These are phyloP conservation scores for Ulota crispa DNA, from an alignment of 225 moss, liverwort and hornwort genomes.

Conservation along the genomic window DNA sequence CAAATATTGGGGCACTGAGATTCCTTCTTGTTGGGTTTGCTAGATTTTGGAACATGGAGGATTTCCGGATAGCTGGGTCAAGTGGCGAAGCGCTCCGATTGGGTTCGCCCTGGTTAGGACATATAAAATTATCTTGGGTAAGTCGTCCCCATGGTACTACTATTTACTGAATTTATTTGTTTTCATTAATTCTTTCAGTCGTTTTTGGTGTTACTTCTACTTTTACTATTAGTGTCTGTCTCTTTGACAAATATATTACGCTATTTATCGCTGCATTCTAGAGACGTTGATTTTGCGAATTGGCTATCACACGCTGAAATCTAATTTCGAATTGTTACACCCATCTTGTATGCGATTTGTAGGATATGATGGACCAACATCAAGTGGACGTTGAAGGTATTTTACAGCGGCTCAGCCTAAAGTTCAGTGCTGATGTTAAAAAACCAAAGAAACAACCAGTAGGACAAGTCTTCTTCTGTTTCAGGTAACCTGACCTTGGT, in stretches of 20 bases:
- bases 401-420: slow-evolving; percentile 31
- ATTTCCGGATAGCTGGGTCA: slow-evolving; percentile 38
- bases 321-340: neutral
- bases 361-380: slow-evolving; percentile 40
- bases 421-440: slow-evolving; percentile 17
- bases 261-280: neutral
- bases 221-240: neutral
- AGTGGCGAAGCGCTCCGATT: slow-evolving; percentile 48
- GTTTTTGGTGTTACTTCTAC: neutral
- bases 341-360: neutral
- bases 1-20: neutral
- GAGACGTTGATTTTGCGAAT: neutral
- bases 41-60: slow-evolving; percentile 55
- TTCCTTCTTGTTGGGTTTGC: slow-evolving; percentile 18
- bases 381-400: slow-evolving; percentile 25
- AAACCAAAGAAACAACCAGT: slow-evolving; percentile 26
- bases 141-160: neutral
- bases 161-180: neutral
- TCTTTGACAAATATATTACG: neutral
- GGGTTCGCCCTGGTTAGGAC: slow-evolving; percentile 83
- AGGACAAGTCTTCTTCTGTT: slow-evolving; percentile 50
- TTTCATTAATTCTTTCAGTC: neutral
- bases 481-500: slow-evolving; percentile 27
- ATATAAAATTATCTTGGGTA: slow-evolving; percentile 72
- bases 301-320: neutral